Evolutionary conservation across 176 grass and related monocot genomes (phyloP), one percentile per base, ranked within the genome.

Genomic region (Oryza brachyantha): DNA sequence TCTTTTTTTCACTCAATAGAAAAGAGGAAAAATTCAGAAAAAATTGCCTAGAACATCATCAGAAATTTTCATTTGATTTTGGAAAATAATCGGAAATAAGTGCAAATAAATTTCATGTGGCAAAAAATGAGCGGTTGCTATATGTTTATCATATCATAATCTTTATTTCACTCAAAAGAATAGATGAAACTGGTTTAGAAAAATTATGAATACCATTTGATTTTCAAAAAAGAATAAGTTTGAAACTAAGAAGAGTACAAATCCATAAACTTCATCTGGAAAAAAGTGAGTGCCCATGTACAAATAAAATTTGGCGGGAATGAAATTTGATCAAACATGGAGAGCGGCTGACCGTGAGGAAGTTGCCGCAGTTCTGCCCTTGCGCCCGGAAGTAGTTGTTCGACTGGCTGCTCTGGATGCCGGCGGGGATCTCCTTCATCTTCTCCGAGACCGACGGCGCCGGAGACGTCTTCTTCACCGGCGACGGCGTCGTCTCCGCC

Each of bases 361-460:
- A 93, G 52, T 93, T 93, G 58, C 87, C 91, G 66, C 72, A 81
- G 68, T 93, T 93, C 81, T 90, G 87, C 7, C 91, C 91, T 26
- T 93, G 77, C 7, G 87, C 66, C 12, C 91, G 87, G 84, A 90
- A 87, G 52, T 90, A 93, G 67, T 93, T 93, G 78, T 93, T 90
- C 28, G 87, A 31, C 43, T 74, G 84, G 54, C 34, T 73, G n/a
- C 84, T 61, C 5, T 81, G 84, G 8, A 85, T 81, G 46, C 91
- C 91, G 7, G 91, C 91, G 0, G 87, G 78, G 10, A 86, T 31
- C 68, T 82, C 73, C 55, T 90, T 89, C 34, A 11, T 19, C 64
- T 70, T 87, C 19, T 81, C 71, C 21, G 24, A 36, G 19, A 26
- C 29, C 7, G 41, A 7, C 1, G 63, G 29, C 7, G 79, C 7